Percentiles rank a stretch among this genome's conserved stretches.
Conservation (phyloP, 805 yeast species). For the Ogataea nitratoaversa region DNA sequence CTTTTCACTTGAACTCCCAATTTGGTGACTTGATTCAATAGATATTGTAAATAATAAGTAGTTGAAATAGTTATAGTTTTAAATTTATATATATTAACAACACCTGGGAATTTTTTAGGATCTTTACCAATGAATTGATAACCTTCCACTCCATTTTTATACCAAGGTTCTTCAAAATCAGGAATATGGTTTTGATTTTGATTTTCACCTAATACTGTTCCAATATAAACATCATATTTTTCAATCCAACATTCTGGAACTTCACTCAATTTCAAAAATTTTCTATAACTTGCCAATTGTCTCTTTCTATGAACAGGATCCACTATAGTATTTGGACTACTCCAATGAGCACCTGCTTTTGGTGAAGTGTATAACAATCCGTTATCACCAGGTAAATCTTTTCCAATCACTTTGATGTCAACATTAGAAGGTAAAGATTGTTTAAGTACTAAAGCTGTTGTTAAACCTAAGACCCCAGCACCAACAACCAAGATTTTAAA, state of each 20-base stretch:
- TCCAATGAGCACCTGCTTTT: slow-evolving; percentile 71
- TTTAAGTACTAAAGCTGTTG: slow-evolving; percentile 41
- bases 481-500: slow-evolving; percentile 15
- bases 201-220: slow-evolving; percentile 17
- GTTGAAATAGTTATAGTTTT: slow-evolving; percentile 58
- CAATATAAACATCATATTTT: slow-evolving; percentile 22
- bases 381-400: slow-evolving; percentile 54
- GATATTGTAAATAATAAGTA: slow-evolving; percentile 49
- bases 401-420: slow-evolving; percentile 38
- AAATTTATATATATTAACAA: slow-evolving; percentile 35
- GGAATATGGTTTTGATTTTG: slow-evolving; percentile 5
- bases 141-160: slow-evolving; percentile 38
- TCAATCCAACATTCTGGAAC: slow-evolving; percentile 35
- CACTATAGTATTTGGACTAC: slow-evolving; percentile 31
- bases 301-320: slow-evolving; percentile 19
- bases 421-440: slow-evolving; percentile 23
- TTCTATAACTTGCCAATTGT: slow-evolving; percentile 34
- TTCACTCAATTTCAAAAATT: slow-evolving; percentile 31
- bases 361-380: slow-evolving; percentile 53
- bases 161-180: slow-evolving; percentile 44
- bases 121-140: slow-evolving; percentile 28
- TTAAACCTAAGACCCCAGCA: slow-evolving; percentile 14
- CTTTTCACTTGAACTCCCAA: slow-evolving; percentile 46
- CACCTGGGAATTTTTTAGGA: slow-evolving; percentile 33
- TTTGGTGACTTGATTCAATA: slow-evolving; percentile 40